These are phyloP conservation scores for Lagerstroemia fauriei DNA, from an alignment of 441 rosid species.

Conservation along the genomic window DNA sequence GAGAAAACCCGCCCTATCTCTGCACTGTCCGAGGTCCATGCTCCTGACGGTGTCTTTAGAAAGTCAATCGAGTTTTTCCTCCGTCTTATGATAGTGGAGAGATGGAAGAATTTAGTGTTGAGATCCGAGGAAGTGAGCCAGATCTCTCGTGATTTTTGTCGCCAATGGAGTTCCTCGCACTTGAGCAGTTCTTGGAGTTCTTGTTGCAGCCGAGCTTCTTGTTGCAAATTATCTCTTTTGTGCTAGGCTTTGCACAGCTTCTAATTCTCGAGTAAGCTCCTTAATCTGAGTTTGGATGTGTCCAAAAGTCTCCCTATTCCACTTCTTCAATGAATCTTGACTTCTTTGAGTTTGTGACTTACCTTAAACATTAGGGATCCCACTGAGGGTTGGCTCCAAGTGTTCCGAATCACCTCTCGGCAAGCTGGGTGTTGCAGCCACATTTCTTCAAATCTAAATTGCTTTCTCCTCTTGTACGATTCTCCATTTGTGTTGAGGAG, in stretches of 20 bases:
- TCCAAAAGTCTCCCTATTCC: background rate
- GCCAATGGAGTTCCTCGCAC: too few relatives aligned
- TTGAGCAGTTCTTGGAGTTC: too few relatives aligned
- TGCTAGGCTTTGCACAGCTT: too few relatives aligned
- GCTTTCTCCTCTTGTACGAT: too few relatives aligned
- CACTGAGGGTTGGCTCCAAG: background rate
- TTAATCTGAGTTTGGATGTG: background rate
- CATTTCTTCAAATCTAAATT: background rate
- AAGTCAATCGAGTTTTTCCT: too few relatives aligned
- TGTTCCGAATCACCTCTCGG: background rate
- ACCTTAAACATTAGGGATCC: background rate
- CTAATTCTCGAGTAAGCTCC: too few relatives aligned
- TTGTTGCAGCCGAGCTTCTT: background rate
- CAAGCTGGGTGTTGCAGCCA: background rate
- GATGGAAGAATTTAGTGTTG: background rate
- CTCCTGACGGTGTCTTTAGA: too few relatives aligned
- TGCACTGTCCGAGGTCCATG: too few relatives aligned
- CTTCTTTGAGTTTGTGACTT: background rate
- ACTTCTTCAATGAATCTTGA: background rate
- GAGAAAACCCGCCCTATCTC: too few relatives aligned
- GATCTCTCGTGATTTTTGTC: too few relatives aligned
- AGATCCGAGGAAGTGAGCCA: too few relatives aligned
- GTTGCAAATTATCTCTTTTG: background rate
- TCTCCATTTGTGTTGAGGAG: background rate
- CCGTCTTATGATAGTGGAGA: too few relatives aligned